A percentile compares a stretch with the other conserved stretches of the same genome.
Evolutionary conservation across 2,329 filamentous ascomycete species (phyloP).

Genomic region (Zalaria obscura): DNA sequence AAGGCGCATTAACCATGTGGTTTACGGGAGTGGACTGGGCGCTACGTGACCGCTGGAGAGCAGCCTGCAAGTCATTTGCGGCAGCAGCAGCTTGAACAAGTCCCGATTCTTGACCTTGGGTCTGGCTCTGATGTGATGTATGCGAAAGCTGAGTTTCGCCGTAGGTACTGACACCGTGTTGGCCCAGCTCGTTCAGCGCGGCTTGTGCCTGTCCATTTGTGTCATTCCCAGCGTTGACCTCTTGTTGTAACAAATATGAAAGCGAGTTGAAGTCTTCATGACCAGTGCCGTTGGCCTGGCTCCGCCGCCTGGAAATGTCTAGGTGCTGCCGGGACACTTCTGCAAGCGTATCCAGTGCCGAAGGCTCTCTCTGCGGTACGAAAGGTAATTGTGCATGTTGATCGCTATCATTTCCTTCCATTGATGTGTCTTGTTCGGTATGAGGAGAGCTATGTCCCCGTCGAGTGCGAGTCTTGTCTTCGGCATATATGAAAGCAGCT

Average conservation of each 20-base stretch:
- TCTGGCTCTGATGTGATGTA: too few relatives aligned
- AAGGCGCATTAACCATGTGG: not conserved
- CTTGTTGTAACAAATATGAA: not conserved
- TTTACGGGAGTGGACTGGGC: not conserved
- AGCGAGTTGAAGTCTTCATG: not conserved
- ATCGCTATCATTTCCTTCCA: not conserved
- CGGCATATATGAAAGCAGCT: conserved; percentile 24
- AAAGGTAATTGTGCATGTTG: not conserved
- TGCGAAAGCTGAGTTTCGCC: too few relatives aligned
- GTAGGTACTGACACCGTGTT: not conserved
- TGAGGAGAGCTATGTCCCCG: conserved; percentile 32
- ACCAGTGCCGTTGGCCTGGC: conserved; percentile 1
- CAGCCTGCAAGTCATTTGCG: conserved; percentile 5
- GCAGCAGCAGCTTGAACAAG: conserved; percentile 10
- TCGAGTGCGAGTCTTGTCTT: not conserved
- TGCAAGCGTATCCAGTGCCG: conserved; percentile 71
- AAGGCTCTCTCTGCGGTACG: conserved; percentile 18
- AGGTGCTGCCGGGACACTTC: conserved; percentile 71
- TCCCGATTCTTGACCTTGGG: not conserved
- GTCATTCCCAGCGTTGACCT: not conserved
- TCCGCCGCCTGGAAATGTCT: conserved; percentile 40
- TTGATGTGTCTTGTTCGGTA: conserved; percentile 2
- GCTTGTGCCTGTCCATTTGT: not conserved
- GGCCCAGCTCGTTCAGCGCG: not conserved
- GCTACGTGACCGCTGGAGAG: not conserved